Base-by-base conservation (phyloP, 495 filamentous ascomycete genomes). In the Darksidea phi region DNA sequence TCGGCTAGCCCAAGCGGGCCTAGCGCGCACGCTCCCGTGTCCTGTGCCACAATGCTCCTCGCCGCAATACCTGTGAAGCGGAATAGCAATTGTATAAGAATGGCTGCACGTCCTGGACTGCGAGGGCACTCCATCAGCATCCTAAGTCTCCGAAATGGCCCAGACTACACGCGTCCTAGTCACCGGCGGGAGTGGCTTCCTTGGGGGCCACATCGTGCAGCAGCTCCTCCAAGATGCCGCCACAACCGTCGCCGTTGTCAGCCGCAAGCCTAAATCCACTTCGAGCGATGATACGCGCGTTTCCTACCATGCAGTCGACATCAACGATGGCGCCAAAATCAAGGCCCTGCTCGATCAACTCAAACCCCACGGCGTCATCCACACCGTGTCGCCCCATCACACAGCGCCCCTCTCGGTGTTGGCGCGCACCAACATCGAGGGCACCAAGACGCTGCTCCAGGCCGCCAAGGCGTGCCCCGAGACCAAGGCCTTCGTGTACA, bases 131-230 rank as follows among this genome's bases (percentile, higher is more conserved):
- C n/a, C n/a, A n/a, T n/a, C n/a, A n/a, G n/a, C n/a, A n/a, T n/a
- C n/a, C n/a, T n/a, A n/a, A n/a, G n/a, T n/a, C n/a, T 32, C 28
- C 28, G 4, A 32, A 3, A 32, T 32, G 28, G 3, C 28, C 28
- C 28, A 32, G 10, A 15, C 28, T 15, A 41, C 20, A 18, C 23
- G 54, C 55, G 84, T 85, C 59, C 75, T 87, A 61, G 83, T 89
- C 57, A 83, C 86, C 63, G 86, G 86, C 61, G 86, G 86, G 58
- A 86, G 84, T 69, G 85, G 86, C 59, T 89, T 88, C 76, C 81
- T 89, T 12, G 86, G 86, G 68, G 82, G 83, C 67, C 84, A 88
- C 74, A 81, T 89, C 59, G 86, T 87, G 58, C 76, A 80, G 68
- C 71, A 80, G 48, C 78, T 88, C 41, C 73, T 82, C 61, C 75